Conservation (phyloP, 306 rosid species). For the Dryas octopetala region DNA sequence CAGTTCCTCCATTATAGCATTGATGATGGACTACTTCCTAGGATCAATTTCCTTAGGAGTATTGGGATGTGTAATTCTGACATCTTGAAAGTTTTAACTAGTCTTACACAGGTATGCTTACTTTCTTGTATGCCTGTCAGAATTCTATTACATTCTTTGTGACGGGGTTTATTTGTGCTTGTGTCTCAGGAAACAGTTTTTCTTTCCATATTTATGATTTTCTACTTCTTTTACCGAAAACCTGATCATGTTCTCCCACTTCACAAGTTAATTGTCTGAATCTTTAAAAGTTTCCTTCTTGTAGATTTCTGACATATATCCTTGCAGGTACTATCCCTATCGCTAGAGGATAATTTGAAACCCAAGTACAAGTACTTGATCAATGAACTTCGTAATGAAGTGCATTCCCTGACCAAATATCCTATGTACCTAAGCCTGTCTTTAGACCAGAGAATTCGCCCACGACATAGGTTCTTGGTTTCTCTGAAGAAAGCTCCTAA, state of each 20-base stretch:
- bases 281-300: background rate
- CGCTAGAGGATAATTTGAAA: constrained; percentile 87
- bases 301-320: constrained; percentile 6
- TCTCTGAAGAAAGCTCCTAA: constrained; percentile 91
- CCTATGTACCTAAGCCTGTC: constrained; percentile 95
- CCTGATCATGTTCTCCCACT: background rate
- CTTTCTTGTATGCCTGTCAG: constrained; percentile 14
- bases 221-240: background rate
- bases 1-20: constrained; percentile 98
- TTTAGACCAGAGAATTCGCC: constrained; percentile 95
- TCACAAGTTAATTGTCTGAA: constrained; percentile 1
- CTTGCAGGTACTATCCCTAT: constrained; percentile 83
- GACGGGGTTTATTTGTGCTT: background rate
- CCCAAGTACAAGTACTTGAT: constrained; percentile 93
- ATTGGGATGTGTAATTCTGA: constrained; percentile 90
- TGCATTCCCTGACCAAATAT: constrained; percentile 84
- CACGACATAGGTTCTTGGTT: constrained; percentile 92
- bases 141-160: background rate
- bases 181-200: background rate
- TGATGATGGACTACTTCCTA: constrained; percentile 79
- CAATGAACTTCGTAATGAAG: constrained; percentile 89
- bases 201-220: background rate
- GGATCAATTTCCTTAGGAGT: constrained; percentile 92
- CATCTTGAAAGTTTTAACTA: constrained; percentile 84
- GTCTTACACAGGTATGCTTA: constrained; percentile 78